These are phyloP conservation scores for Neurospora sp. DNA, from an alignment of 2,329 filamentous ascomycete species.

Conservation along the genomic window DNA sequence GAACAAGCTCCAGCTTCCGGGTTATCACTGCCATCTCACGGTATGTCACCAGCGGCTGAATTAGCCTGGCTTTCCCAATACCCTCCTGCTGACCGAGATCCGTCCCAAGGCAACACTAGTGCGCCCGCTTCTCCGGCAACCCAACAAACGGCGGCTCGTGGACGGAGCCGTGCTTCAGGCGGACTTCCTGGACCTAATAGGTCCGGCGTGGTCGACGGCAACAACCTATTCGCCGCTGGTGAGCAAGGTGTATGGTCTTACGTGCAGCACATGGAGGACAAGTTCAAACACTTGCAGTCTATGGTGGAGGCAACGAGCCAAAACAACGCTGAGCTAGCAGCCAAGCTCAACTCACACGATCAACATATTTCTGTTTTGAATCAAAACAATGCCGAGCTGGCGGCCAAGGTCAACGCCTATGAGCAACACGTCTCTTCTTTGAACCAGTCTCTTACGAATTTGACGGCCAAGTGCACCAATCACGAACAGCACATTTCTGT, in stretches of 20 bases:
- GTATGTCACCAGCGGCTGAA: slow-evolving; percentile 25
- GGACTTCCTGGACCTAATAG: slow-evolving; percentile 18
- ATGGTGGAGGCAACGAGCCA: slow-evolving; percentile 11
- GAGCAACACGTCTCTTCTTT: slow-evolving; percentile 7
- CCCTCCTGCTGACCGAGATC: slow-evolving; percentile 20
- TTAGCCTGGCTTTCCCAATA: slow-evolving; percentile 21
- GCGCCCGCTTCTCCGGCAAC: not conserved
- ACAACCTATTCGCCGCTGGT: slow-evolving; percentile 55
- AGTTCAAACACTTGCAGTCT: slow-evolving; percentile 20
- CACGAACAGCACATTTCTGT: slow-evolving; percentile 1
- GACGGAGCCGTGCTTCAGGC: slow-evolving; percentile 35
- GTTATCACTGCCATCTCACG: slow-evolving; percentile 20
- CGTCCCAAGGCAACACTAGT: slow-evolving; percentile 30
- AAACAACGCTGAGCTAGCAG: slow-evolving; percentile 14
- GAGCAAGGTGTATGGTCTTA: slow-evolving; percentile 62
- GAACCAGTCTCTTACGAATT: slow-evolving; percentile 2
- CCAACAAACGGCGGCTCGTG: slow-evolving; percentile 20
- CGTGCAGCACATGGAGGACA: slow-evolving; percentile 59
- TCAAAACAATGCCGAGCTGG: slow-evolving; percentile 7
- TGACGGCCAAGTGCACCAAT: not conserved
- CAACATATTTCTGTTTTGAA: slow-evolving; percentile 9
- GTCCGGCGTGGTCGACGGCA: slow-evolving; percentile 50
- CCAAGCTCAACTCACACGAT: slow-evolving; percentile 16
- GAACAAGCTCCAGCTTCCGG: slow-evolving; percentile 12
- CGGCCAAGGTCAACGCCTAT: slow-evolving; percentile 13